Base-by-base conservation (phyloP, 148 eudicot genomes). In the Drosera capensis region DNA sequence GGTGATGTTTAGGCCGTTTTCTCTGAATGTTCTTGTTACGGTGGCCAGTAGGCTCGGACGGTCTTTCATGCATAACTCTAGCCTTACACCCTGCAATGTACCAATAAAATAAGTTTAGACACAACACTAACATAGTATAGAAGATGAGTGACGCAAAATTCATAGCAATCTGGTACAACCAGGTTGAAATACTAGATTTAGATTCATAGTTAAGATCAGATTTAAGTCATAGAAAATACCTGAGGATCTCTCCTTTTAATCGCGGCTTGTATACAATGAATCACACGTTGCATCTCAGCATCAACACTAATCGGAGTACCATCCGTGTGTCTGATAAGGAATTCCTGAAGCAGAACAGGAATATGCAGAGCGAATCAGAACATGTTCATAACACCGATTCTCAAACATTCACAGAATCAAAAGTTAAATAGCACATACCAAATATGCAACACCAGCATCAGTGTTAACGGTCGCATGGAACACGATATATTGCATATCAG, bases 271-370 rank as follows among this genome's bases (percentile, higher is more conserved):
- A 88, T 29, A 55, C 94, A 88, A 7, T 74, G 79, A 57, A 80
- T 67, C 48, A 88, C 83, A 1, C 94, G 71, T 48, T 83, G 77
- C 66, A 74, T 74, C 61, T 88, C 96, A 0, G 96, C 86, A 43
- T 83, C 94, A 2, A 84, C 83, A 40, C 79, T 71, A 48, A 88
- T 83, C 14, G 94, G 92, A 29, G 77, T 74, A 34, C 92, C 94
- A 57, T 88, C 94, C 43, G 56, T 34, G 60, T 83, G 96, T 45
- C 68, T 88, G 20, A 83, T 80, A 54, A 77, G 80, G 66, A 88
- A 88, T 59, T 88, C 96, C 96, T 88, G 78, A 26, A 55, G 31
- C 7, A 28, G 31, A 28, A 28, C 7, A 28, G n/a, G n/a, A n/a
- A n/a, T n/a, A n/a, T 5, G 31, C 5, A 28, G 31, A 28, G 11